Evolutionary conservation across 2,329 filamentous ascomycete genomes (phyloP), one percentile per base, ranked within the genome.

Genomic region (Arthrobotrys sphaeroides): DNA sequence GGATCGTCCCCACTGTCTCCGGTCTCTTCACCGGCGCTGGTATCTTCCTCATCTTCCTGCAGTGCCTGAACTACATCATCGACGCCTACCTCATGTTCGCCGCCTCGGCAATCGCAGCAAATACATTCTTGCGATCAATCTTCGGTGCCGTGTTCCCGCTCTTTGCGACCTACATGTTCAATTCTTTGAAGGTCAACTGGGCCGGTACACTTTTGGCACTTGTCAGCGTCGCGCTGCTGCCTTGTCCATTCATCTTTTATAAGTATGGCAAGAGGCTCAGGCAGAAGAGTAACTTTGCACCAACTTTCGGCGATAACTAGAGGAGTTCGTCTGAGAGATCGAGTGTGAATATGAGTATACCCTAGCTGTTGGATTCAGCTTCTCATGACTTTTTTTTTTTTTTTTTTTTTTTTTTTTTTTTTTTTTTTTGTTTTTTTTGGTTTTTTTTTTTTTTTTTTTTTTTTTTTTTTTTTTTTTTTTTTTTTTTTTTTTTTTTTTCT

Each of bases 61-160:
- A 83, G 20, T 83, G 82, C 0, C 74, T 84, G 40, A 84, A 83
- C 73, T 85, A 85, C 77, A 81, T 85, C 47, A 82, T 85, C 55
- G 84, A 85, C 73, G 82, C 82, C 9, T 85, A 85, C 68, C 70
- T 82, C 5, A 80, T 82, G 77, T 66, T 79, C 10, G 70, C 92
- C 0, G 91, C 91, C 0, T 91, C 89, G 0, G 90, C 90, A 0
- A 84, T 94, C 6, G 91, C 91, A 1, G 90, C 90, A 53, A 92
- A 94, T 82, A 91, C 91, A 0, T 90, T 96, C 80, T 83, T 96
- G 38, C 89, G 93, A 78, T 94, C 91, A 0, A 84, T 93, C 6
- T 90, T 90, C 77, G 92, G 91, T 77, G 91, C 91, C 1, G 89
- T 86, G 0, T 95, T 96, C 84, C 92, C 92, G 0, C 86, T 95